phyloP scores from a whole-genome alignment of 805 yeast genomes.

The Zygotorulaspora florentina region DNA sequence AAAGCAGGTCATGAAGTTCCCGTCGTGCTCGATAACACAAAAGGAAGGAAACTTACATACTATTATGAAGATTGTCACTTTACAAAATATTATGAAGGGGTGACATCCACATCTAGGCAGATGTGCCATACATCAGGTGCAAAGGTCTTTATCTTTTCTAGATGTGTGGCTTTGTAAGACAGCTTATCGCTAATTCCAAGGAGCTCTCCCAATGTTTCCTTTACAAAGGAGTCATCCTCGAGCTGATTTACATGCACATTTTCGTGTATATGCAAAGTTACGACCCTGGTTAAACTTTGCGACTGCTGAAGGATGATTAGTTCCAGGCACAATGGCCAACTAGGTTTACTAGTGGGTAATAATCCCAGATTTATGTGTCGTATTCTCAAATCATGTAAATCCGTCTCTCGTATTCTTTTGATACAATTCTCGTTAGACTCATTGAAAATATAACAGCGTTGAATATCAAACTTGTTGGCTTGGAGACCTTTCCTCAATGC shows the following conservation, averaged over 20 bases:
- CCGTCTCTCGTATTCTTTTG: constrained; percentile 34
- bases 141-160: constrained; percentile 73
- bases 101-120: constrained; percentile 44
- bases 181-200: constrained; percentile 5
- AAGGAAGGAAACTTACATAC: too few species aligned
- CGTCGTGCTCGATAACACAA: too few species aligned
- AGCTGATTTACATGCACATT: constrained; percentile 52
- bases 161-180: constrained; percentile 29
- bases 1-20: too few species aligned
- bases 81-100: neutral
- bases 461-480: constrained; percentile 38
- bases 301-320: constrained; percentile 12
- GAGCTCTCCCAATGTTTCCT: constrained; percentile 3
- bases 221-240: constrained; percentile 18
- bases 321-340: constrained; percentile 51
- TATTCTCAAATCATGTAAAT: constrained; percentile 29
- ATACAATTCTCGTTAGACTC: constrained; percentile 58
- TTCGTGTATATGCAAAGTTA: constrained; percentile 66
- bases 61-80: too few species aligned
- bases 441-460: constrained; percentile 43
- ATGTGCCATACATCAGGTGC: constrained; percentile 87
- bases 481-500: constrained; percentile 59
- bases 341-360: constrained; percentile 61
- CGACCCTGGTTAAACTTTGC: constrained; percentile 9
- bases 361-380: constrained; percentile 73